Evolutionary conservation across 2,329 filamentous ascomycete species (phyloP).

Genomic region (Chaetothyriales sp.): DNA sequence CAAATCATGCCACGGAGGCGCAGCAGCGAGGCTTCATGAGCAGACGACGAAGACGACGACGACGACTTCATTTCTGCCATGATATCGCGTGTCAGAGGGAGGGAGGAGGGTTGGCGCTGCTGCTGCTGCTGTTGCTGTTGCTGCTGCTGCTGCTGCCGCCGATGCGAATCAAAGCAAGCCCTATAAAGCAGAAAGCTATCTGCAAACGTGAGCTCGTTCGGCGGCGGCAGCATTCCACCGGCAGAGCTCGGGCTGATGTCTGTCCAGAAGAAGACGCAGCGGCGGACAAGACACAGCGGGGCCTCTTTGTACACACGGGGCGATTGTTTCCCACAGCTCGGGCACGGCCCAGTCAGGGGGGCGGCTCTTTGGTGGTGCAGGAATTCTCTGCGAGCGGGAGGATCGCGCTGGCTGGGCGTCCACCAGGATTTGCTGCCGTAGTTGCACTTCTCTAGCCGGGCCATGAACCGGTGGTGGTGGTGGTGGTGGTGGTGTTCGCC

Average conservation of each 20-base stretch:
- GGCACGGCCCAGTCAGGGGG: not conserved
- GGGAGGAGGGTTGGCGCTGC: no score
- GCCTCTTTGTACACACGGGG: not conserved
- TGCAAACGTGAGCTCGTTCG: not conserved
- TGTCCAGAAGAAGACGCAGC: not conserved
- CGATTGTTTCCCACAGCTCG: not conserved
- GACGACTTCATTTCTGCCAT: not conserved
- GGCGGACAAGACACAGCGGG: not conserved
- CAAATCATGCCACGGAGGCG: constrained; percentile 52
- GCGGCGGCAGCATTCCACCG: not conserved
- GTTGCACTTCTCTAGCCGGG: not conserved
- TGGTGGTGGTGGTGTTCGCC: no score
- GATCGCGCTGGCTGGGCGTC: not conserved
- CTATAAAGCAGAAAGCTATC: not conserved
- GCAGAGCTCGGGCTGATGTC: not conserved
- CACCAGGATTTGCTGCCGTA: not conserved
- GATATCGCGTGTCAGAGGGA: not conserved
- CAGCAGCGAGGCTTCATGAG: constrained; percentile 20
- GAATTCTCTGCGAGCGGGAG: not conserved
- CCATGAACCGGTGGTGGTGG: not conserved
- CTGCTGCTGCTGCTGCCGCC: no score
- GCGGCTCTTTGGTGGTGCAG: not conserved
- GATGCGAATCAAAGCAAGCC: not conserved
- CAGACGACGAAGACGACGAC: not conserved
- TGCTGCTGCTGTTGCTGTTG: no score